Evolutionary conservation across 2,329 filamentous ascomycete species (phyloP).

Genomic region (Phyllosticta paracitricarpa): DNA sequence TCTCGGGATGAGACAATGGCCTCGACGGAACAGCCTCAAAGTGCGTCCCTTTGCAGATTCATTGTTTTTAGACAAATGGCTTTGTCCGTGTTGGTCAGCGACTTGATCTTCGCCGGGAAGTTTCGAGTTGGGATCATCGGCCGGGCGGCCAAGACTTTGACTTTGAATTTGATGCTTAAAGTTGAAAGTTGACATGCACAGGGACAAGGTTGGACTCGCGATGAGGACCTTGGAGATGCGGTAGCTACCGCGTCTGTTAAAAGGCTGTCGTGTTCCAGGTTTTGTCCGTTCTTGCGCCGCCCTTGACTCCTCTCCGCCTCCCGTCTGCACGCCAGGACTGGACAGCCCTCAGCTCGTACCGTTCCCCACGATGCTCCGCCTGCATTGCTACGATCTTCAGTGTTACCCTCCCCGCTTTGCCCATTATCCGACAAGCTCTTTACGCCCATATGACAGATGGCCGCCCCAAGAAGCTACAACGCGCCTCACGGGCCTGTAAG

Average conservation of each 20-base stretch:
- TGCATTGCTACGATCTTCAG: neutral
- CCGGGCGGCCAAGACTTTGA: neutral
- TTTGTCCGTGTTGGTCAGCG: no score
- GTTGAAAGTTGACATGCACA: neutral
- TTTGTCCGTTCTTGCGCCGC: neutral
- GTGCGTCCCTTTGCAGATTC: no score
- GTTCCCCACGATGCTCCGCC: neutral
- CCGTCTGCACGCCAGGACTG: neutral
- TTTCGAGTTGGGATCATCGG: no score
- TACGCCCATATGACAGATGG: slow-evolving; percentile 15
- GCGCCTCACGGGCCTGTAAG: slow-evolving; percentile 25
- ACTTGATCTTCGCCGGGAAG: no score
- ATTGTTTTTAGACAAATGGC: no score
- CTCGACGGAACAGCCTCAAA: no score
- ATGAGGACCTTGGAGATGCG: neutral
- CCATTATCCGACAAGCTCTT: neutral
- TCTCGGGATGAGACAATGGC: no score
- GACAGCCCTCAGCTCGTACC: neutral
- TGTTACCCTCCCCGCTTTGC: neutral
- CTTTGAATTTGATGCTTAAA: neutral
- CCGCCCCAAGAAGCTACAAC: slow-evolving; percentile 26
- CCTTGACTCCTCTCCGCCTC: neutral
- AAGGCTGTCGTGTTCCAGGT: neutral
- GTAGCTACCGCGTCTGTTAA: neutral
- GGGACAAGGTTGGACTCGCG: neutral